Evolutionary conservation across 495 filamentous ascomycete genomes (phyloP).

Genomic region (Tuber umbilicatum): DNA sequence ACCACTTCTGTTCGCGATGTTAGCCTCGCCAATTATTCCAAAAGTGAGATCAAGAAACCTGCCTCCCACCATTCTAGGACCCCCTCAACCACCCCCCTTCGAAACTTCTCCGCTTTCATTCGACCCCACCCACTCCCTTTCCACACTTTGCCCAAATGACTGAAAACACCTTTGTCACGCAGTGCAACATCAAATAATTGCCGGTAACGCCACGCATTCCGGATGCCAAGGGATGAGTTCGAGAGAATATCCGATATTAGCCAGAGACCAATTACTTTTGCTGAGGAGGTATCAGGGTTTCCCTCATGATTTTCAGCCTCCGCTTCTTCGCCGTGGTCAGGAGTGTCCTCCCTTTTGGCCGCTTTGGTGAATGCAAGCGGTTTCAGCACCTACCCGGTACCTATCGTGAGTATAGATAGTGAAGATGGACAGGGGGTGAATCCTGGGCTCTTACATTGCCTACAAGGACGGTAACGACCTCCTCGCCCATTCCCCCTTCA

Average conservation of each 20-base stretch:
- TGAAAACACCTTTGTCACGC: constrained; percentile 65
- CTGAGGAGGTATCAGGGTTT: constrained; percentile 59
- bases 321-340: constrained; percentile 40
- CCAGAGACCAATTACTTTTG: constrained; percentile 77
- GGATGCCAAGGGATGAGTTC: constrained; percentile 73
- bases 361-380: constrained; percentile 49
- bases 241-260: constrained; percentile 83
- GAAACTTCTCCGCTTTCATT: constrained; percentile 83
- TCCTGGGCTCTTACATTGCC: constrained; percentile 50
- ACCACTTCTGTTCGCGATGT: constrained; percentile 50
- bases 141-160: constrained; percentile 69
- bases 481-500: constrained; percentile 65
- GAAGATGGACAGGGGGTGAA: neutral
- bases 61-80: constrained; percentile 80
- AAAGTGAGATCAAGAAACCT: neutral
- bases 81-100: constrained; percentile 61
- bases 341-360: constrained; percentile 23
- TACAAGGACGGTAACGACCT: constrained; percentile 81
- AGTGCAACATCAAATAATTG: constrained; percentile 75
- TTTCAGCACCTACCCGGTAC: constrained; percentile 39
- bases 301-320: constrained; percentile 39
- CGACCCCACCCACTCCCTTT: constrained; percentile 74
- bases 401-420: constrained; percentile 53
- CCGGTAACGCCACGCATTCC: constrained; percentile 86
- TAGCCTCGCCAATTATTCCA: neutral